Conservation (phyloP, 1,284 basidiomycete species). For the Phaffia rhodozyma region DNA sequence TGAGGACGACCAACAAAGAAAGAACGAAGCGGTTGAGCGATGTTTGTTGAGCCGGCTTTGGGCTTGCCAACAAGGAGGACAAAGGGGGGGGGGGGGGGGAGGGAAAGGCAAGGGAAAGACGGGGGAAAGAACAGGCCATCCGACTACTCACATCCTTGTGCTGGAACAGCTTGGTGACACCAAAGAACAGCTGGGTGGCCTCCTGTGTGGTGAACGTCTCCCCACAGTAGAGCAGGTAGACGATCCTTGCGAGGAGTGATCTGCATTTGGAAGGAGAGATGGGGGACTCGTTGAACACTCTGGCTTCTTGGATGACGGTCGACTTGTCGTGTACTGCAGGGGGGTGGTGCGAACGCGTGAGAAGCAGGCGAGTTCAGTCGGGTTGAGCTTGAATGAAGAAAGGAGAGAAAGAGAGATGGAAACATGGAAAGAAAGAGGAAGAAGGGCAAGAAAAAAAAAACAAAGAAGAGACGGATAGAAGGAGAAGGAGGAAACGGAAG, state of each 20-base stretch:
- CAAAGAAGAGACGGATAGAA: not conserved
- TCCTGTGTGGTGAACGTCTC: constrained; percentile 93
- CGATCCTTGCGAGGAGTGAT: constrained; percentile 87
- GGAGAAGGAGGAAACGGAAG: not conserved
- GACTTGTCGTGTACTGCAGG: constrained; percentile 66
- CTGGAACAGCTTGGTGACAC: constrained; percentile 97
- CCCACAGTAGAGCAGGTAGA: constrained; percentile 91
- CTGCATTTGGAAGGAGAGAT: constrained; percentile 95
- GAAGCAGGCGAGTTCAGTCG: not conserved
- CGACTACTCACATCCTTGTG: constrained; percentile 81
- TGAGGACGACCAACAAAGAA: constrained; percentile 33
- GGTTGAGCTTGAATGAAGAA: not conserved
- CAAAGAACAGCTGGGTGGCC: constrained; percentile 96
- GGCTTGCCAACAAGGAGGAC: no score
- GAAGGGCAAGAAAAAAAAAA: not conserved
- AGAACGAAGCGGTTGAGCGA: constrained; percentile 10
- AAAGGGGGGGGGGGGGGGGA: not conserved
- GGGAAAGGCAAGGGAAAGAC: not conserved
- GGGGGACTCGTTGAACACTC: constrained; percentile 98
- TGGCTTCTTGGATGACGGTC: constrained; percentile 92
- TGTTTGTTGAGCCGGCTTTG: not conserved
- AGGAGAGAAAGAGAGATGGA: not conserved
- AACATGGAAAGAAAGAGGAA: not conserved
- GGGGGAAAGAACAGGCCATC: not conserved
- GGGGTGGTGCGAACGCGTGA: not conserved